These are phyloP conservation scores for Dothideomycetidae sp. DNA, from an alignment of 2,329 filamentous ascomycete species.

Conservation along the genomic window DNA sequence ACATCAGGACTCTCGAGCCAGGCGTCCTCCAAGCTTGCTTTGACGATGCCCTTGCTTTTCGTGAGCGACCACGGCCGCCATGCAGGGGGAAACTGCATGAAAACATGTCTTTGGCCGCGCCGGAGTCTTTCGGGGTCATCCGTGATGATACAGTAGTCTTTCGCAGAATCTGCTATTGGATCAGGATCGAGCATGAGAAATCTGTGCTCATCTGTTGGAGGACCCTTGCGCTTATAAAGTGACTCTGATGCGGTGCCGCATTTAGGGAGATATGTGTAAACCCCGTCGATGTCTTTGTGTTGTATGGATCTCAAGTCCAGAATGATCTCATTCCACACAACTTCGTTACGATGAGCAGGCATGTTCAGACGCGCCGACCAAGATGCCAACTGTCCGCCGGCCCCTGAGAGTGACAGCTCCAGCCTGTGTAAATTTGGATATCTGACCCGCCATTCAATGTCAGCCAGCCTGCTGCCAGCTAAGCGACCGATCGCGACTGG, in stretches of 20 bases:
- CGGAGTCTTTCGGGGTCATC: slow-evolving; percentile 32
- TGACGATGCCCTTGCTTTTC: not conserved
- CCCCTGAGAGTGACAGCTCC: slow-evolving; percentile 15
- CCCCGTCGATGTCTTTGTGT: slow-evolving; percentile 30
- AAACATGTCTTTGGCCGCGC: slow-evolving; percentile 30
- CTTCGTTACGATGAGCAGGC: slow-evolving; percentile 26
- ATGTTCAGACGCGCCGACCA: slow-evolving; percentile 27
- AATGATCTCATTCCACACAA: slow-evolving; percentile 30
- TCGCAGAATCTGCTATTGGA: slow-evolving; percentile 29
- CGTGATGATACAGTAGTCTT: slow-evolving; percentile 46
- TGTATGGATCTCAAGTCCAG: slow-evolving; percentile 23
- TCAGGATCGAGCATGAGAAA: slow-evolving; percentile 47
- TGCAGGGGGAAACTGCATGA: slow-evolving; percentile 33
- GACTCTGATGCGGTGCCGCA: slow-evolving; percentile 44
- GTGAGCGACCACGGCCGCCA: slow-evolving; percentile 30
- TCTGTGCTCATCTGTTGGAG: slow-evolving; percentile 20
- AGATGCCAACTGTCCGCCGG: slow-evolving; percentile 17
- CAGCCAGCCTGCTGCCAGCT: slow-evolving; percentile 20
- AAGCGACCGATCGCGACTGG: slow-evolving; percentile 18
- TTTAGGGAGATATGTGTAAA: slow-evolving; percentile 36
- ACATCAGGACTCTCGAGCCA: not conserved
- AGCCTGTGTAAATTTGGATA: slow-evolving; percentile 19
- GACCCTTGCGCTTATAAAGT: slow-evolving; percentile 35
- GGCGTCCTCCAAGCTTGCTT: not conserved
- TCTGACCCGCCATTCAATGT: slow-evolving; percentile 29